Evolutionary conservation across 306 rosid species (phyloP).

Genomic region (Alnus glutinosa): DNA sequence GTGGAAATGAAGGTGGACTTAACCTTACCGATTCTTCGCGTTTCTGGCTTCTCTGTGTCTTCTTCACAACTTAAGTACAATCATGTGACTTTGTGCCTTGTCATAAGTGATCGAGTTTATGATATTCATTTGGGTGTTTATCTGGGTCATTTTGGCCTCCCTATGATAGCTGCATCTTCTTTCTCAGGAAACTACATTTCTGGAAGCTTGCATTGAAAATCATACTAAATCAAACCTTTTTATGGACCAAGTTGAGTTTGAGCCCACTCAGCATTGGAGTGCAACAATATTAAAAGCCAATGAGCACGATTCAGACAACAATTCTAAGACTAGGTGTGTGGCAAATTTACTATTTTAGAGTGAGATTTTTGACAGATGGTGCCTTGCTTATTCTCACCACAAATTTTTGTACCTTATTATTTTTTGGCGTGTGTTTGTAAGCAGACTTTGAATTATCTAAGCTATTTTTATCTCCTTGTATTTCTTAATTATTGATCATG

Average conservation of each 20-base stretch:
- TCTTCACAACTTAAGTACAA: neutral
- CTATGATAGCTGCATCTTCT: slow-evolving; percentile 25
- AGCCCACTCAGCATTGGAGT: slow-evolving; percentile 81
- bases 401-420: neutral
- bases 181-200: slow-evolving; percentile 82
- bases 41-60: neutral
- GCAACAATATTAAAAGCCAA: slow-evolving; percentile 77
- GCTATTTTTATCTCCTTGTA: slow-evolving; percentile 2
- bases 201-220: slow-evolving; percentile 99
- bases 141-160: slow-evolving; percentile 22
- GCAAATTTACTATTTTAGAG: slow-evolving; percentile 19
- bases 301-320: slow-evolving; percentile 48
- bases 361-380: slow-evolving; percentile 13
- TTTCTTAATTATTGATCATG: slow-evolving; percentile 18
- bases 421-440: slow-evolving; percentile 9
- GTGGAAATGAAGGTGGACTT: neutral
- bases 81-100: neutral
- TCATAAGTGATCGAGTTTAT: neutral
- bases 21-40: neutral
- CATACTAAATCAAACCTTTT: slow-evolving; percentile 95
- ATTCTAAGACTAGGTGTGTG: slow-evolving; percentile 57
- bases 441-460: slow-evolving; percentile 9
- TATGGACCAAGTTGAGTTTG: slow-evolving; percentile 99
- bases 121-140: neutral
- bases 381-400: slow-evolving; percentile 16